A percentile compares a stretch with the other conserved stretches of the same genome.
These are phyloP conservation scores for Metschnikowia henanensis DNA, from an alignment of 805 yeast genomes.

Conservation along the genomic window DNA sequence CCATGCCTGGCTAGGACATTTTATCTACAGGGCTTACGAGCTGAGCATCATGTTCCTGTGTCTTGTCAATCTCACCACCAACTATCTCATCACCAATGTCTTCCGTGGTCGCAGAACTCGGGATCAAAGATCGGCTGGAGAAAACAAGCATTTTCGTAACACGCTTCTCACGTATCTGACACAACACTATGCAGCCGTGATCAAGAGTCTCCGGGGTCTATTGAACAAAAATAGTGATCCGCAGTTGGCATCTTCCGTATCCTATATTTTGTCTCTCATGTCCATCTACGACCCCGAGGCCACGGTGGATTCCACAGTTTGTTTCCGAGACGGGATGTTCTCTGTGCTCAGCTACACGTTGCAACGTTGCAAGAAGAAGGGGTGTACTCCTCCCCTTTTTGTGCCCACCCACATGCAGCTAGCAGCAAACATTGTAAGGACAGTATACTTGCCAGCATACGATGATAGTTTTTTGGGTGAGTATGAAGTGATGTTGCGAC, in stretches of 20 bases:
- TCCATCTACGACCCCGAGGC: constrained; percentile 45
- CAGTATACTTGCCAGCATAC: constrained; percentile 38
- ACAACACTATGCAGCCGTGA: constrained; percentile 36
- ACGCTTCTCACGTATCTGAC: constrained; percentile 32
- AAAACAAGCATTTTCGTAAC: constrained; percentile 22
- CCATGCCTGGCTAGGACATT: constrained; percentile 33
- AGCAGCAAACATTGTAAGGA: constrained; percentile 34
- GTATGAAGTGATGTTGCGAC: constrained; percentile 22
- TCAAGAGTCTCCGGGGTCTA: constrained; percentile 30
- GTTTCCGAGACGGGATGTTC: constrained; percentile 43
- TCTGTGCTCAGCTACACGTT: constrained; percentile 32
- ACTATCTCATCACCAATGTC: constrained; percentile 34
- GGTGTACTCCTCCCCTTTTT: constrained; percentile 14
- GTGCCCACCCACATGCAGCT: constrained; percentile 34
- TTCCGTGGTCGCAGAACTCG: constrained; percentile 18
- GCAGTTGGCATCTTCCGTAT: constrained; percentile 32
- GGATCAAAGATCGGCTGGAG: constrained; percentile 10
- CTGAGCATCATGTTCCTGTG: constrained; percentile 35
- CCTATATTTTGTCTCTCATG: constrained; percentile 40
- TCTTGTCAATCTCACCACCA: constrained; percentile 38
- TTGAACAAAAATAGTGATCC: constrained; percentile 31
- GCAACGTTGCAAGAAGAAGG: constrained; percentile 14
- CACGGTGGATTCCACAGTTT: constrained; percentile 33
- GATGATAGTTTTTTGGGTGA: constrained; percentile 33
- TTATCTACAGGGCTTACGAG: constrained; percentile 24